A percentile compares a stretch with the other conserved stretches of the same genome.
Conservation (phyloP, 1,284 basidiomycete genomes). For the Leccinum variabile region DNA sequence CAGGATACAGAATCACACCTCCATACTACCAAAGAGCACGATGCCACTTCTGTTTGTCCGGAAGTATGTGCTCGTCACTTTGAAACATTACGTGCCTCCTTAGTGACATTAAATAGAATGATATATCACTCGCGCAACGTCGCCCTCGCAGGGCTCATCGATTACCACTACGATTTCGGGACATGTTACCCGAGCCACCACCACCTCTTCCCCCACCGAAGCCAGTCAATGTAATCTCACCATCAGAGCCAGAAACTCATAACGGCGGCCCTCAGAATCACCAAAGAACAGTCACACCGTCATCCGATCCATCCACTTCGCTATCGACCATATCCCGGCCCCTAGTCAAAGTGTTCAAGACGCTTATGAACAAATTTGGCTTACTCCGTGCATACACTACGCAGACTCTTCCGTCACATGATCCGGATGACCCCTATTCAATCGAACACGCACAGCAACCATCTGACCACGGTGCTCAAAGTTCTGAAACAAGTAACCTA, state of each 20-base stretch:
- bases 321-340: too few species aligned
- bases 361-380: not conserved
- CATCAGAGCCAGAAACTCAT: too few species aligned
- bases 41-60: too few species aligned
- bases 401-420: not conserved
- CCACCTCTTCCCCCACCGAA: not conserved
- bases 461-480: not conserved
- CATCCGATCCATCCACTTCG: too few species aligned
- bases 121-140: not conserved
- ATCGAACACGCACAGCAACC: not conserved
- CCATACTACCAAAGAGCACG: too few species aligned
- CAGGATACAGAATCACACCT: too few species aligned
- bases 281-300: too few species aligned
- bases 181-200: not conserved
- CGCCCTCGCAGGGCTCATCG: not conserved
- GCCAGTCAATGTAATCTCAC: too few species aligned
- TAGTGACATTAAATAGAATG: not conserved
- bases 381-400: not conserved
- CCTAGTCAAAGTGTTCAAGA: not conserved
- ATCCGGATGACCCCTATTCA: not conserved
- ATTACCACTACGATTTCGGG: not conserved
- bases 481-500: not conserved
- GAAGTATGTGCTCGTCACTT: too few species aligned
- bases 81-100: too few species aligned
- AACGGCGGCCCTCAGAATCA: too few species aligned